A percentile compares a stretch with the other conserved stretches of the same genome.
These are phyloP conservation scores for Hibiscus trionum DNA, from an alignment of 345 rosid species.

Conservation along the genomic window DNA sequence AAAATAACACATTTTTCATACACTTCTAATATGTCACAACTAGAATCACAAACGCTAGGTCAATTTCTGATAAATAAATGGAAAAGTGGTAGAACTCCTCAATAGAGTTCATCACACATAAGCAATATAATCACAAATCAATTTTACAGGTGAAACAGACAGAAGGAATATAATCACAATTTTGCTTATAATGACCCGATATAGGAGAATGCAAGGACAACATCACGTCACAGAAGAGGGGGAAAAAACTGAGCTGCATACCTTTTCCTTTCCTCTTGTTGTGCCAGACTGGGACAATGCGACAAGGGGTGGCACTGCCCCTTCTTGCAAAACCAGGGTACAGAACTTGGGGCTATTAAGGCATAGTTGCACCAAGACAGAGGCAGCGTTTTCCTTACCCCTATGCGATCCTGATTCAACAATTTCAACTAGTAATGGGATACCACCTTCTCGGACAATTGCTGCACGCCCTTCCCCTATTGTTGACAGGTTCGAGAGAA, in stretches of 20 bases:
- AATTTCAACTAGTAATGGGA: slow-evolving; percentile 69
- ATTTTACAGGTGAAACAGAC: neutral
- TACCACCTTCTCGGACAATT: slow-evolving; percentile 69
- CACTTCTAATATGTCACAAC: neutral
- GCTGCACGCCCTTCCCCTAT: slow-evolving; percentile 73
- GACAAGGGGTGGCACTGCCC: slow-evolving; percentile 96
- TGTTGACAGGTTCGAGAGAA: slow-evolving; percentile 78
- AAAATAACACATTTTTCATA: neutral
- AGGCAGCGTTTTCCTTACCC: slow-evolving; percentile 92
- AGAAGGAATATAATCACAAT: neutral
- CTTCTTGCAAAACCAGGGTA: slow-evolving; percentile 87
- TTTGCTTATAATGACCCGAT: neutral
- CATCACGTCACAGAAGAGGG: neutral
- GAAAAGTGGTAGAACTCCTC: neutral
- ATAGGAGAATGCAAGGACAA: neutral
- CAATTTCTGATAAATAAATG: neutral
- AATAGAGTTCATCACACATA: neutral
- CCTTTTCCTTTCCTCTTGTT: slow-evolving; percentile 96
- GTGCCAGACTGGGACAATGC: slow-evolving; percentile 90
- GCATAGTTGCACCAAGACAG: slow-evolving; percentile 78
- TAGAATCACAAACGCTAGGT: neutral
- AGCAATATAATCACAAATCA: neutral
- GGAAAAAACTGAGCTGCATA: slow-evolving; percentile 18
- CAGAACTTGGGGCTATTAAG: slow-evolving; percentile 74
- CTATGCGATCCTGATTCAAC: slow-evolving; percentile 86